Evolutionary conservation across 306 rosid species (phyloP).

Genomic region (Rubus idaeus): DNA sequence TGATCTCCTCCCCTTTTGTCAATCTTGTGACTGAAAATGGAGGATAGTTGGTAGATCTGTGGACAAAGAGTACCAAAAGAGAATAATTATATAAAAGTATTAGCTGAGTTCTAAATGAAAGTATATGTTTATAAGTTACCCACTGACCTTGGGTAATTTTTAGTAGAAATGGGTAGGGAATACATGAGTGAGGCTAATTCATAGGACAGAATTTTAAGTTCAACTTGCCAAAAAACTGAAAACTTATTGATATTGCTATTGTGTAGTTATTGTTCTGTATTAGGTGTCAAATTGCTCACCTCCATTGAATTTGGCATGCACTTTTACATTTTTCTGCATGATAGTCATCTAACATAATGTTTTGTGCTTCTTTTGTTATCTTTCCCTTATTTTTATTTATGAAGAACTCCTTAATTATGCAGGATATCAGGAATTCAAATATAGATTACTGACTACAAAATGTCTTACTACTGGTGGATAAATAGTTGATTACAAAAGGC

Average conservation of each 20-base stretch:
- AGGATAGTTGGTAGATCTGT: neutral
- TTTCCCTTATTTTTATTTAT: conserved; percentile 10
- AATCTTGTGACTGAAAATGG: neutral
- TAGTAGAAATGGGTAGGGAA: neutral
- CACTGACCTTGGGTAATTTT: neutral
- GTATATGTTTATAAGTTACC: neutral
- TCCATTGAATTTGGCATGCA: neutral
- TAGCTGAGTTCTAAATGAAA: neutral
- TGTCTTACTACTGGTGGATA: conserved; percentile 26
- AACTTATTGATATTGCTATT: neutral
- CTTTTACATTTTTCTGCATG: neutral
- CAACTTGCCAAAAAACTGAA: neutral
- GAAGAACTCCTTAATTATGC: conserved; percentile 30
- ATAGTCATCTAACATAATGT: neutral
- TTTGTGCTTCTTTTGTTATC: neutral
- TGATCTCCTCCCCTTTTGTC: neutral
- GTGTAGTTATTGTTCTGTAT: neutral
- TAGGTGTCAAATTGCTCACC: neutral
- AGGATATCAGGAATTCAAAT: conserved; percentile 29
- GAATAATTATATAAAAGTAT: neutral
- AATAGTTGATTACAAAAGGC: conserved; percentile 33
- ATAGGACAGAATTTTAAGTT: neutral
- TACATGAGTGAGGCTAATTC: no score
- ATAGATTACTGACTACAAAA: neutral
- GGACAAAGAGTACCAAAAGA: neutral